Evolutionary conservation across 106 monocot species (phyloP).

Genomic region (Xerophyta viscosa): DNA sequence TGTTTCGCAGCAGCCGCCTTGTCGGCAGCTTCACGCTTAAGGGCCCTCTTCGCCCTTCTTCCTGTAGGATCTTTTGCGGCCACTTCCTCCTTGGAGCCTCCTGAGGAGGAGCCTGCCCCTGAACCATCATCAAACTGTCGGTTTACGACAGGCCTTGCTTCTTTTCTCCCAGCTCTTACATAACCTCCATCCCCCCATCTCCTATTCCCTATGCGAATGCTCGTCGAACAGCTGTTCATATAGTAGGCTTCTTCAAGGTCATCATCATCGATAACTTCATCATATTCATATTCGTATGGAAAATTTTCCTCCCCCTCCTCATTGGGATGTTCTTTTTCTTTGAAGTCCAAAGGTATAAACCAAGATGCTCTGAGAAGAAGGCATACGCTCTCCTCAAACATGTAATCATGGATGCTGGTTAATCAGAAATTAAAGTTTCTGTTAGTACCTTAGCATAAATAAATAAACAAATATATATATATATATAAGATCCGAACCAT

Average conservation of each 20-base stretch:
- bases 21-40: slow-evolving; percentile 63
- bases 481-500: no score
- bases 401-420: slow-evolving; percentile 80
- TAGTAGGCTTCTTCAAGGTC: slow-evolving; percentile 50
- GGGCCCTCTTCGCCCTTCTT: slow-evolving; percentile 54
- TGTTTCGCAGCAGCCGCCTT: slow-evolving; percentile 62
- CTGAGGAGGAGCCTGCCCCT: slow-evolving; percentile 38
- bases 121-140: slow-evolving; percentile 9
- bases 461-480: no score
- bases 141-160: slow-evolving; percentile 67
- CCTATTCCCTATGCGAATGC: slow-evolving; percentile 77
- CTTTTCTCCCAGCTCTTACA: slow-evolving; percentile 67
- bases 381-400: slow-evolving; percentile 95
- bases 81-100: slow-evolving; percentile 33
- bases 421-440: not conserved
- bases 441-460: no score
- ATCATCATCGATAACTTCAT: slow-evolving; percentile 28
- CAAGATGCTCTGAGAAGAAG: slow-evolving; percentile 76
- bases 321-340: slow-evolving; percentile 16
- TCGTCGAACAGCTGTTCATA: slow-evolving; percentile 20
- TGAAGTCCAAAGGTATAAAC: slow-evolving; percentile 61
- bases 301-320: slow-evolving; percentile 32
- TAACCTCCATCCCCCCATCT: slow-evolving; percentile 90
- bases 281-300: slow-evolving; percentile 23
- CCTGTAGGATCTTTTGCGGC: slow-evolving; percentile 19